Percentiles rank a stretch among this genome's conserved stretches.
phyloP scores from a whole-genome alignment of 192 early-diverging fungal species.

The Umbelopsis ramanniana region DNA sequence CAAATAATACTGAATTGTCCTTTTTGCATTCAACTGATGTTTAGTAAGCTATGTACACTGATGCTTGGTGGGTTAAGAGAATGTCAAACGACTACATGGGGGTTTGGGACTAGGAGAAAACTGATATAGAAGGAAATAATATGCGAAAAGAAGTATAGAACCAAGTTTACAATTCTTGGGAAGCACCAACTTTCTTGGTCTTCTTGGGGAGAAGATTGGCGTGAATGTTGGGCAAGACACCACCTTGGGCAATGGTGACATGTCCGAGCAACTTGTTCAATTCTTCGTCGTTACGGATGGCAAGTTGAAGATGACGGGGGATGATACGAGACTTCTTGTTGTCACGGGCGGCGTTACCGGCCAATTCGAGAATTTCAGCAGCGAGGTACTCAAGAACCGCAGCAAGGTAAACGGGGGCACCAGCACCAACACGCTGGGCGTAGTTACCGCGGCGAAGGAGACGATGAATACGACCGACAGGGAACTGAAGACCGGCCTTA shows the following conservation, averaged over 20 bases:
- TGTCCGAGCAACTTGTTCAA: slow-evolving; percentile 89
- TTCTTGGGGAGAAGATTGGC: slow-evolving; percentile 69
- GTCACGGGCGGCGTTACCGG: slow-evolving; percentile 89
- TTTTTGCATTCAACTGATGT: slow-evolving; percentile 21
- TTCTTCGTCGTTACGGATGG: slow-evolving; percentile 93
- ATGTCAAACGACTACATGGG: slow-evolving; percentile 6
- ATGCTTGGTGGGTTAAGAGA: slow-evolving; percentile 19
- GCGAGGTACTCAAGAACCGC: slow-evolving; percentile 92
- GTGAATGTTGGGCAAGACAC: slow-evolving; percentile 82
- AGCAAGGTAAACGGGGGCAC: slow-evolving; percentile 89
- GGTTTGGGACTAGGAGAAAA: slow-evolving; percentile 10
- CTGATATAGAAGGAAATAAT: slow-evolving; percentile 23
- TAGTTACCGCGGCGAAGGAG: slow-evolving; percentile 86
- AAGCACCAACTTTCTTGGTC: slow-evolving; percentile 44
- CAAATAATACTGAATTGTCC: not conserved
- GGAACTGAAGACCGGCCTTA: slow-evolving; percentile 90
- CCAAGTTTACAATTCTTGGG: slow-evolving; percentile 45
- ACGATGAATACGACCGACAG: slow-evolving; percentile 91
- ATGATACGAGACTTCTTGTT: slow-evolving; percentile 93
- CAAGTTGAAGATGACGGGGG: slow-evolving; percentile 87
- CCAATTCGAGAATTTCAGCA: slow-evolving; percentile 91
- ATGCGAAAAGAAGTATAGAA: slow-evolving; percentile 8
- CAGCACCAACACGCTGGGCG: slow-evolving; percentile 85
- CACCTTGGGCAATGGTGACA: slow-evolving; percentile 92
- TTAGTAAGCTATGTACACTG: slow-evolving; percentile 24